Base-by-base conservation (phyloP, 768 basidiomycete species). In the Mycena albidolilacea region DNA sequence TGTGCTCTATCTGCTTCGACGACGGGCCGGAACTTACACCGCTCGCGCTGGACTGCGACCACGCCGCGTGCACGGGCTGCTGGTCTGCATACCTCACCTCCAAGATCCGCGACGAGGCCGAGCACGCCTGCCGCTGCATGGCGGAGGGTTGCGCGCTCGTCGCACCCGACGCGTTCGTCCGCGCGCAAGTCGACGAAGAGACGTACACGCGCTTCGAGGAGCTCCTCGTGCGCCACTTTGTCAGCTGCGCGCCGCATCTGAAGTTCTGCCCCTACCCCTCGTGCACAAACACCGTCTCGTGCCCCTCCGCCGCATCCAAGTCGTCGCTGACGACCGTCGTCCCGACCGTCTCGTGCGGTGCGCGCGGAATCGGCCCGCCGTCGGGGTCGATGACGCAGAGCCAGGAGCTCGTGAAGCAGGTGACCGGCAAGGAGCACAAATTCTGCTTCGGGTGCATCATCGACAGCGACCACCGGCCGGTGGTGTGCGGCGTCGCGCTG, bases 391-490 rank as follows among this genome's bases (percentile, higher is more conserved):
- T 80, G 78, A 81, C 78, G 30, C 79, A 81, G 71, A 84, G 82
- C 48, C 82, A 84, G 74, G 73, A 76, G 54, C 69, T 76, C 60
- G 55, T 70, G 69, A 59, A 77, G 78, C 79, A 79, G 60, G 74
- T 71, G 75, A 70, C 80, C 71, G 81, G 82, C 75, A 88, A 86
- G 79, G 88, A 89, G 64, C 94, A 97, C 81, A 89, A 89, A 68
- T 97, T 98, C 81, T 99, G 98, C 83, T 99, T 99, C 79, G 97
- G 98, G 8, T 99, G 98, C 80, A 83, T 90, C 55, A 90, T 96
- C 75, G 93, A 96, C 78, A 89, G 87, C 75, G 96, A 97, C 80
- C 98, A 99, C 80, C 90, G 96, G 39, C 98, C 98, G 0, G 91
- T 98, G 55, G 88, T 98, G 60, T 99, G 98, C 82, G 86, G 83